Conservation (phyloP, 805 yeast genomes). For the Kodamaea kaohsiungensis region DNA sequence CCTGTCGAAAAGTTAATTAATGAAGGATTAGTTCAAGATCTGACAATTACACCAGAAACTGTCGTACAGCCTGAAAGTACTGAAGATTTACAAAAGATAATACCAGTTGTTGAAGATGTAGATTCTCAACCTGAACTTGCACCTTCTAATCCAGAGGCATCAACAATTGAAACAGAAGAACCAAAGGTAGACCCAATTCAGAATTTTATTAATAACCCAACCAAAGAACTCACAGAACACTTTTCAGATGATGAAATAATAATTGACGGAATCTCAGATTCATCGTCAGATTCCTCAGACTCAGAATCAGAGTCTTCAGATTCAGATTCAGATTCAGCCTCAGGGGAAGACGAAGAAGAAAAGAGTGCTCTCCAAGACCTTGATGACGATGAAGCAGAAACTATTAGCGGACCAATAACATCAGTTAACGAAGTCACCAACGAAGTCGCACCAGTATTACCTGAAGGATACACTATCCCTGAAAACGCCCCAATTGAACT, state of each 20-base stretch:
- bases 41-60: not conserved
- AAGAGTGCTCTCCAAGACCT: constrained; percentile 14
- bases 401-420: constrained; percentile 60
- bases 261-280: constrained; percentile 14
- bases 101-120: too few species aligned
- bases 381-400: constrained; percentile 47
- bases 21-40: too few species aligned
- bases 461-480: constrained; percentile 61
- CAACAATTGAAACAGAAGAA: not conserved
- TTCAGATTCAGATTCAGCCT: constrained; percentile 12
- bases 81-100: not conserved
- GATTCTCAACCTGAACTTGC: not conserved
- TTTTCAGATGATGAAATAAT: constrained; percentile 18
- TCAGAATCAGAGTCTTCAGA: constrained; percentile 22
- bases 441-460: constrained; percentile 66
- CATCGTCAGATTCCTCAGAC: constrained; percentile 17
- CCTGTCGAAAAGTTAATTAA: not conserved
- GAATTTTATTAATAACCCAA: constrained; percentile 7
- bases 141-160: not conserved
- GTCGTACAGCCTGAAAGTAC: not conserved
- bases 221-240: constrained; percentile 8
- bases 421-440: constrained; percentile 78
- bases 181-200: not conserved
- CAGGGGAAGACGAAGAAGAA: constrained; percentile 22
- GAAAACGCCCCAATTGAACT: constrained; percentile 65